phyloP scores from a whole-genome alignment of 768 basidiomycete genomes.

The Mycena latifolia region DNA sequence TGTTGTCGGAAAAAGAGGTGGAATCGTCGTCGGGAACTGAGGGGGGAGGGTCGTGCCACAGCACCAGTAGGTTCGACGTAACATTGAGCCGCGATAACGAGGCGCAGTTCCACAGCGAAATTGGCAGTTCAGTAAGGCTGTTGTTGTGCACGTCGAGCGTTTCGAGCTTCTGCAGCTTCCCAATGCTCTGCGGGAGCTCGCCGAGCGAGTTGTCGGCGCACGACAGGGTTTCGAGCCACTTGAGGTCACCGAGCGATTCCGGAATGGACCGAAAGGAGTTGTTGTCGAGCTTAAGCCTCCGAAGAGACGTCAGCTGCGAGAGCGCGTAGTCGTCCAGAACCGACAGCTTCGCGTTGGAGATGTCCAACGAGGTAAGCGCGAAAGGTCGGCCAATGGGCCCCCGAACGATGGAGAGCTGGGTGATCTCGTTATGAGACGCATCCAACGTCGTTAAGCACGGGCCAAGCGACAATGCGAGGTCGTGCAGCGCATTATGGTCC shows the following conservation, averaged over 20 bases:
- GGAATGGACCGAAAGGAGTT: constrained; percentile 90
- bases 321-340: constrained; percentile 82
- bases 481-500: constrained; percentile 87
- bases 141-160: constrained; percentile 93
- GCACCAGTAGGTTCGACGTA: constrained; percentile 86
- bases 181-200: constrained; percentile 80
- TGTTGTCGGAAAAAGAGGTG: constrained; percentile 23
- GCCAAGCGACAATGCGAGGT: constrained; percentile 83
- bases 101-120: constrained; percentile 86
- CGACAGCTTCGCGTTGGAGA: constrained; percentile 91
- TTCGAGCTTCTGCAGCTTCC: constrained; percentile 79
- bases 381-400: constrained; percentile 60
- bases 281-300: constrained; percentile 81
- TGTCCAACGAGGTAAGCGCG: constrained; percentile 81
- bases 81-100: constrained; percentile 81
- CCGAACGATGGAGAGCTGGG: constrained; percentile 73
- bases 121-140: constrained; percentile 81
- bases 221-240: constrained; percentile 77
- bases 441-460: constrained; percentile 74
- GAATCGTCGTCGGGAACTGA: constrained; percentile 37
- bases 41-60: constrained; percentile 76
- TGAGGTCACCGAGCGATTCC: constrained; percentile 83
- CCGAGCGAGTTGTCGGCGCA: constrained; percentile 94
- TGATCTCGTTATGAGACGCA: constrained; percentile 91
- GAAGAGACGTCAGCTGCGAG: constrained; percentile 78